Conservation (phyloP, 768 basidiomycete genomes). For the Dacryopinax primogenitus region DNA sequence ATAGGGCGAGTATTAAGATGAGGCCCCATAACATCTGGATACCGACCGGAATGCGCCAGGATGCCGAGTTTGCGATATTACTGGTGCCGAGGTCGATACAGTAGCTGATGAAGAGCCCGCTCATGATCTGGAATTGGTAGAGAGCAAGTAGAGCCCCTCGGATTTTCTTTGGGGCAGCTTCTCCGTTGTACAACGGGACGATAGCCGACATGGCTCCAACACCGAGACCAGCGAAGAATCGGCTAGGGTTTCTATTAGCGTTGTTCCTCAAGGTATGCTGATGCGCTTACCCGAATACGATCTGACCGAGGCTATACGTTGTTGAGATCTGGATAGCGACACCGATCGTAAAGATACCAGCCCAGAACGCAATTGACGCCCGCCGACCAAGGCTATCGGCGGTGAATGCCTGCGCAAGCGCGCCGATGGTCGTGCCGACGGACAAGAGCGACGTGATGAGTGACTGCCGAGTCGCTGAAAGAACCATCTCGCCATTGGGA, state of each 20-base stretch:
- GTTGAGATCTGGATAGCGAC: conserved; percentile 60
- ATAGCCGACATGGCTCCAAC: conserved; percentile 47
- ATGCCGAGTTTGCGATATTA: conserved; percentile 40
- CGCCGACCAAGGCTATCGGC: conserved; percentile 59
- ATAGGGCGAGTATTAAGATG: conserved; percentile 51
- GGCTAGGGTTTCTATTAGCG: conserved; percentile 25
- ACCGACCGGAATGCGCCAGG: conserved; percentile 53
- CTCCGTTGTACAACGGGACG: conserved; percentile 52
- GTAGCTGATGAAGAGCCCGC: conserved; percentile 61
- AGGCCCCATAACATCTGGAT: conserved; percentile 60
- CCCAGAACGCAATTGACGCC: conserved; percentile 65
- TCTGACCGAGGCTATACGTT: conserved; percentile 43
- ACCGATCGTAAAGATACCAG: conserved; percentile 56
- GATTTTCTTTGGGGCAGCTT: conserved; percentile 61
- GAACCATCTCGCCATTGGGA: conserved; percentile 35
- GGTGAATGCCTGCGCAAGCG: conserved; percentile 59
- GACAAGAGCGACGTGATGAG: conserved; percentile 69
- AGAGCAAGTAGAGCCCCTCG: conserved; percentile 59
- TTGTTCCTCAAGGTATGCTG: not conserved
- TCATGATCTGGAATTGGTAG: conserved; percentile 66
- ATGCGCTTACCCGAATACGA: conserved; percentile 45
- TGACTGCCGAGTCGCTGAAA: conserved; percentile 54
- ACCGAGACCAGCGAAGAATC: conserved; percentile 62
- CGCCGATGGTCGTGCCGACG: conserved; percentile 37
- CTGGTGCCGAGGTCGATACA: conserved; percentile 58